Evolutionary conservation across 441 rosid genomes (phyloP).

Genomic region (Arabidopsis hybrid): DNA sequence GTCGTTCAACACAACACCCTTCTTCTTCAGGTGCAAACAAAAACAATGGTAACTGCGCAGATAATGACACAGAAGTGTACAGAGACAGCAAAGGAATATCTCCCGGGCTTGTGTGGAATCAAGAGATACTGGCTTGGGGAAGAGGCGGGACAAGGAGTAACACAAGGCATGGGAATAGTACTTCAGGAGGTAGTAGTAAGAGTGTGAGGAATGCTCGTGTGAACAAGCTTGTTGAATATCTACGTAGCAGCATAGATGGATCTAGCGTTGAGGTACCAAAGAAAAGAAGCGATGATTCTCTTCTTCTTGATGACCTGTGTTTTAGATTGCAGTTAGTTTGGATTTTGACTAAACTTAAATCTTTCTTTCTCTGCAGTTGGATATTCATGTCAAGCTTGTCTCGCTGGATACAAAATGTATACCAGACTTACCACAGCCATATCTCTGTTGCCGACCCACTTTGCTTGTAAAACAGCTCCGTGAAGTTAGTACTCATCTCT

Average conservation of each 20-base stretch:
- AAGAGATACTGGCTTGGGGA: slow-evolving; percentile 77
- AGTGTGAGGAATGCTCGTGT: slow-evolving; percentile 57
- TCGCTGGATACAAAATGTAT: slow-evolving; percentile 52
- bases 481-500: slow-evolving; percentile 52
- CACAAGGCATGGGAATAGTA: slow-evolving; percentile 61
- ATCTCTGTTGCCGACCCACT: slow-evolving; percentile 60
- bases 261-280: slow-evolving; percentile 37
- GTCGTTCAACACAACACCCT: slow-evolving; percentile 56
- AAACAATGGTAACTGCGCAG: slow-evolving; percentile 50
- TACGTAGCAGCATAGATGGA: slow-evolving; percentile 60
- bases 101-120: slow-evolving; percentile 64
- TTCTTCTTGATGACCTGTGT: slow-evolving; percentile 9
- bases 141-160: slow-evolving; percentile 77
- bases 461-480: slow-evolving; percentile 64
- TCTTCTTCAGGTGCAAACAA: slow-evolving; percentile 58
- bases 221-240: slow-evolving; percentile 63
- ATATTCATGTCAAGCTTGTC: slow-evolving; percentile 60
- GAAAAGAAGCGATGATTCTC: slow-evolving; percentile 17
- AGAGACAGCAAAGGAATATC: slow-evolving; percentile 57
- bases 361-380: slow-evolving; percentile 51
- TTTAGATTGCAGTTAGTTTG: slow-evolving; percentile 8
- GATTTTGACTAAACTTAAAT: slow-evolving; percentile 9
- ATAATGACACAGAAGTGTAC: slow-evolving; percentile 54
- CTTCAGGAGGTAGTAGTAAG: slow-evolving; percentile 52
- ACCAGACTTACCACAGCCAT: slow-evolving; percentile 62